Conservation (phyloP, 768 basidiomycete genomes). For the Boletus bicolor region DNA sequence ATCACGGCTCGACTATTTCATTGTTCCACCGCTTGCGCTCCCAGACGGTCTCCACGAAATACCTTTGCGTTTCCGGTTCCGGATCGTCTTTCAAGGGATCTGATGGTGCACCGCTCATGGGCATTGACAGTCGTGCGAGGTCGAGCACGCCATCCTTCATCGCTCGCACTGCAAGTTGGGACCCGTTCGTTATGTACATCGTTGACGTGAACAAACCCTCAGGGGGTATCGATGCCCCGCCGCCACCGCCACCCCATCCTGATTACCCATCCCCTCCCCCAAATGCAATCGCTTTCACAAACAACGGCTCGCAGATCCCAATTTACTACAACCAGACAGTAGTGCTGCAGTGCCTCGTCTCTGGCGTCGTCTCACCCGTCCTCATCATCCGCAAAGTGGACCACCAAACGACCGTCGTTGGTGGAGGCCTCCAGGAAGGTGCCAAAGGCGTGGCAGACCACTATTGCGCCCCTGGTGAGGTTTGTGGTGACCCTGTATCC, state of each 20-base stretch:
- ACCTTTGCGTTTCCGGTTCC: constrained; percentile 92
- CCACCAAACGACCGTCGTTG: constrained; percentile 83
- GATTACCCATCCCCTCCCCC: constrained; percentile 92
- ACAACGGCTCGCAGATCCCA: constrained; percentile 80
- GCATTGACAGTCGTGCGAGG: constrained; percentile 67
- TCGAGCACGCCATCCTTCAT: constrained; percentile 84
- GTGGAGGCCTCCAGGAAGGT: constrained; percentile 86
- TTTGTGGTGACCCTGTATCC: constrained; percentile 90
- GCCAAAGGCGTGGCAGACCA: constrained; percentile 82
- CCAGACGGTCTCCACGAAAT: constrained; percentile 94
- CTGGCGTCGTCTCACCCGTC: constrained; percentile 90
- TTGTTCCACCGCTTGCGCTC: constrained; percentile 94
- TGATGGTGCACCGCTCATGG: constrained; percentile 84
- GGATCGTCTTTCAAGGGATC: constrained; percentile 91
- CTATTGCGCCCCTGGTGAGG: constrained; percentile 79
- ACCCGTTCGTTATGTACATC: constrained; percentile 96
- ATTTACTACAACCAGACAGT: constrained; percentile 98
- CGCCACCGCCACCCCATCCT: constrained; percentile 77
- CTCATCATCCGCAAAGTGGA: constrained; percentile 94
- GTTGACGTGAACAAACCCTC: constrained; percentile 88
- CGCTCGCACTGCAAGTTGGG: constrained; percentile 88
- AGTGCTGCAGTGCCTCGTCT: constrained; percentile 89
- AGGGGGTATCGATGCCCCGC: constrained; percentile 71
- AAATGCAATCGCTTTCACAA: constrained; percentile 82
- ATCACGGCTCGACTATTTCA: constrained; percentile 93